Evolutionary conservation across 306 rosid species (phyloP), one percentile per base, ranked within the genome.

Genomic region (Begonia masoniana): DNA sequence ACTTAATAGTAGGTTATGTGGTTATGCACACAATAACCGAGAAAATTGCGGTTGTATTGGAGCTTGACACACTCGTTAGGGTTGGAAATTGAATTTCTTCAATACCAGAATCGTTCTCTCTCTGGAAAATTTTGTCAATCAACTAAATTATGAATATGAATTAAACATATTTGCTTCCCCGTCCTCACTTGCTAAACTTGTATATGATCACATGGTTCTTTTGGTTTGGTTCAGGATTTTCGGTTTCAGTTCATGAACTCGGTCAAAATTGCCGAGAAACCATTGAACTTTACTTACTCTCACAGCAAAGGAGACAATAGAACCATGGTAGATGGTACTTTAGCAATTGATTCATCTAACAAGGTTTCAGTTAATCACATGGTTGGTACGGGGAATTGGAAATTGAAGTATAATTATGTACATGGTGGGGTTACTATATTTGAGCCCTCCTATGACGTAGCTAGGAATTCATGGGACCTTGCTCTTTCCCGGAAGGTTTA

Each of bases 171-270:
- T 31, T 31, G 39, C 39, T 31, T 31, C 39, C 39, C 39, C 39
- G 8, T 31, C 39, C 39, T 31, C 39, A 31, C 7, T 31, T 4
- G 39, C 39, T 31, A 31, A 31, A 31, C 39, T 7, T 31, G 39
- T 31, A 31, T 5, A 5, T 31, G 0, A 31, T 31, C 39, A 31
- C 39, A 31, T 31, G 39, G 8, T 31, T 31, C 39, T 31, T 31
- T 31, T 31, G 39, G 9, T 31, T 31, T 55, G 63, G 14, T 62
- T 74, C 79, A 92, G 99, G 99, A 92, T 52, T 42, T 86, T 62
- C 69, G 95, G 59, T 92, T 92, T 76, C 88, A 79, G 62, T 87
- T 81, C 15, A 87, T 92, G 96, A 92, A 77, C 79, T 52, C 89
- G 0, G 72, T 87, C 23, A 81, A 75, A 76, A 68, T 92, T 71